Evolutionary conservation across 2,329 filamentous ascomycete species (phyloP).

Genomic region (Hymenoscyphus repandus): DNA sequence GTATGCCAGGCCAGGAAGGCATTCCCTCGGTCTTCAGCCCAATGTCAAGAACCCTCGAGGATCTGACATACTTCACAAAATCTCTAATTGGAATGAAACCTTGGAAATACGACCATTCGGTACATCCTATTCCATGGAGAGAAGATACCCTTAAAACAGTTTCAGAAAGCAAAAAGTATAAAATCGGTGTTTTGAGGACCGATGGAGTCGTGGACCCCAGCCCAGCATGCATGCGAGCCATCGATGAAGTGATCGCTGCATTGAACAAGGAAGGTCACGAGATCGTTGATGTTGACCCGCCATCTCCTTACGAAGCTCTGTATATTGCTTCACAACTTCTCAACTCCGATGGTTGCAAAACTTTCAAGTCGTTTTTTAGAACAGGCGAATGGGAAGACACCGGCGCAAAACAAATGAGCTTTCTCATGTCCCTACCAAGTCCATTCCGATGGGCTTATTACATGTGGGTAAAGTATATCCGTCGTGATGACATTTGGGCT

Average conservation of each 20-base stretch:
- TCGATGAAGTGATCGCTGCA: constrained; percentile 65
- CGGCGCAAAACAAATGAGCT: constrained; percentile 70
- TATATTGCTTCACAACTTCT: constrained; percentile 74
- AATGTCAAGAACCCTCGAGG: constrained; percentile 81
- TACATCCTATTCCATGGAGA: constrained; percentile 81
- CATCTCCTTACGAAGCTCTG: constrained; percentile 69
- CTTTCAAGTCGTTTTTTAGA: constrained; percentile 71
- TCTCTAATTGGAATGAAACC: constrained; percentile 74
- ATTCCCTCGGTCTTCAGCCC: constrained; percentile 85
- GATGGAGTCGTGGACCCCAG: constrained; percentile 82
- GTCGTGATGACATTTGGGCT: constrained; percentile 71
- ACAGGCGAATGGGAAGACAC: constrained; percentile 74
- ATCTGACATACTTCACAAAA: constrained; percentile 79
- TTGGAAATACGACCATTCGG: constrained; percentile 83
- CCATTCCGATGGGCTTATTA: constrained; percentile 82
- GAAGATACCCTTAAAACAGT: constrained; percentile 54
- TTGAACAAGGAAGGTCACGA: constrained; percentile 70
- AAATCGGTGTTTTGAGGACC: constrained; percentile 71
- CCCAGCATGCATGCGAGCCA: constrained; percentile 73
- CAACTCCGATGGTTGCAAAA: constrained; percentile 77
- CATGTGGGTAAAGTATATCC: constrained; percentile 81
- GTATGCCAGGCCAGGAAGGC: constrained; percentile 89
- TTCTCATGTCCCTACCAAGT: constrained; percentile 66
- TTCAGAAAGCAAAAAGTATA: constrained; percentile 55
- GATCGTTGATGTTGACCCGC: constrained; percentile 60